Conservation (phyloP, 192 early-diverging fungal species). For the Backusella sp. region DNA sequence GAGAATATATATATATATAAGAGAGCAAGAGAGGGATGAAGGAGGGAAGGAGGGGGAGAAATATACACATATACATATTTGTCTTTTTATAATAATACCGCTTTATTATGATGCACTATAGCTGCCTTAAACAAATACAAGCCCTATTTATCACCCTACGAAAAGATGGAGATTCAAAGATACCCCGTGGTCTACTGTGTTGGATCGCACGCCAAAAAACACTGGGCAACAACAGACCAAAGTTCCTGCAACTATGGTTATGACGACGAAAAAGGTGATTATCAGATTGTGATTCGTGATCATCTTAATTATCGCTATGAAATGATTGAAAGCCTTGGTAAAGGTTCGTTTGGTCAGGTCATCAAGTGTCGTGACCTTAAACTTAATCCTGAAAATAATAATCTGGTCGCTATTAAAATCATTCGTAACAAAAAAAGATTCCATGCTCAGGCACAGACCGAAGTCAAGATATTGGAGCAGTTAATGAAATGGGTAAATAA, state of each 20-base stretch:
- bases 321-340: slow-evolving; percentile 87
- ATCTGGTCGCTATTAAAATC: slow-evolving; percentile 87
- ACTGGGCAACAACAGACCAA: slow-evolving; percentile 59
- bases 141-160: slow-evolving; percentile 79
- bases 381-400: slow-evolving; percentile 54
- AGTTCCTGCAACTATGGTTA: slow-evolving; percentile 57
- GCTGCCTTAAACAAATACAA: slow-evolving; percentile 64
- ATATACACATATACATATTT: neutral
- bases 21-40: neutral
- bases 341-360: slow-evolving; percentile 95
- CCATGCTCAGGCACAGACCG: slow-evolving; percentile 93
- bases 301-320: slow-evolving; percentile 93
- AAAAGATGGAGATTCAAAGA: slow-evolving; percentile 83
- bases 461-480: slow-evolving; percentile 89
- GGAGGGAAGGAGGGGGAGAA: neutral
- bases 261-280: slow-evolving; percentile 95
- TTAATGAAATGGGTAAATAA: slow-evolving; percentile 70
- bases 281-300: slow-evolving; percentile 81
- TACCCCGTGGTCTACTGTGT: slow-evolving; percentile 87
- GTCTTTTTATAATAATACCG: neutral
- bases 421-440: slow-evolving; percentile 97
- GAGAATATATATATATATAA: neutral
- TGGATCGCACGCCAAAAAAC: slow-evolving; percentile 69
- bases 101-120: neutral
- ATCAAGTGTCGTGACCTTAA: slow-evolving; percentile 93